Conservation (phyloP, 2,329 filamentous ascomycete genomes). For the Curvularia verruculosa region DNA sequence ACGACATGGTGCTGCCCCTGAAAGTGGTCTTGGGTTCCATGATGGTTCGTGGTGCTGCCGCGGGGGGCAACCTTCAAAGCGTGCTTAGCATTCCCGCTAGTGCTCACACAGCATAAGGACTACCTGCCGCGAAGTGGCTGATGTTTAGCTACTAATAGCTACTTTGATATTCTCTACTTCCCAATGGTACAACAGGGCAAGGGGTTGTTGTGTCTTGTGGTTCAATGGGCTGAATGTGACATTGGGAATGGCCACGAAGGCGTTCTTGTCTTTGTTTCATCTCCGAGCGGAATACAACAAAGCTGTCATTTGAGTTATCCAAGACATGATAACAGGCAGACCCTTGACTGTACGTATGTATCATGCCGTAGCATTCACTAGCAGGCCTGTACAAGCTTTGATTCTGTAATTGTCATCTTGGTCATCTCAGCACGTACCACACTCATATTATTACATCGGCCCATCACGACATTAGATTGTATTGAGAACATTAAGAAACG, state of each 20-base stretch:
- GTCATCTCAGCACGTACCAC: background rate
- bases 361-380: background rate
- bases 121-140: background rate
- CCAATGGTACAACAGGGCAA: background rate
- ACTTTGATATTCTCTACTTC: background rate
- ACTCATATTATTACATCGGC: background rate
- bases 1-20: background rate
- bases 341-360: too few relatives aligned
- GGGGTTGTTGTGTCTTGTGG: background rate
- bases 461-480: background rate
- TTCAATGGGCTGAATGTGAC: background rate
- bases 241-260: background rate
- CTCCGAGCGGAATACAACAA: background rate
- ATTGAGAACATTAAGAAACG: constrained; percentile 12
- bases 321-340: background rate
- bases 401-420: background rate
- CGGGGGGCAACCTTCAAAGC: constrained; percentile 2
- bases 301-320: background rate
- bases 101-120: background rate
- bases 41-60: background rate
- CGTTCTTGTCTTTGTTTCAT: background rate
- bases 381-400: background rate
- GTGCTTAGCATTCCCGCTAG: constrained; percentile 1
- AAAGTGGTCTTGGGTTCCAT: background rate
- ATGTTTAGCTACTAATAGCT: background rate